Evolutionary conservation across 805 yeast genomes (phyloP), one percentile per base, ranked within the genome.

Genomic region (Candida piceae): DNA sequence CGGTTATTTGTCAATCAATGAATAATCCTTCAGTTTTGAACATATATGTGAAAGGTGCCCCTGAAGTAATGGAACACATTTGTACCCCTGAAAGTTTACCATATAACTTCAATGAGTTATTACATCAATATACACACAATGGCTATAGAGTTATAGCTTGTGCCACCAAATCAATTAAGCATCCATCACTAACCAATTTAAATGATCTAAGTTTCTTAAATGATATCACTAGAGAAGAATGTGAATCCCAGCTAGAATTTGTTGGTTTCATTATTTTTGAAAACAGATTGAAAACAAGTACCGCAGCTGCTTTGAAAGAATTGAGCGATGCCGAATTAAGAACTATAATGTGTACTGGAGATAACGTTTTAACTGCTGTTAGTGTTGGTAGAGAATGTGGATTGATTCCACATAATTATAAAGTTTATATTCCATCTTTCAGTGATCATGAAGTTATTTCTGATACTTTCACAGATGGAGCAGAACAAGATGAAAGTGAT

Each of bases 331-430:
- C 98, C 0, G 69, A 75, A 16, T 71, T 93, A 34, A 69, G 97
- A 48, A 84, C 93, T 0, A 66, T 88, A 20, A 93, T 93, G 98
- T 93, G 98, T 60, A 93, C 98, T 0, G 99, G 99, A 36, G 99
- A 93, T 59, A 93, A 93, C 55, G 77, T 93, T 15, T 65, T 93
- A 39, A 93, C 99, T 0, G 98, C 97, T 0, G 76, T 93, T 16
- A 84, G 96, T 60, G 98, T 93, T 13, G 96, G 84, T 4, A 72
- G 78, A 41, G 96, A 90, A 53, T 85, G 95, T 55, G 80, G 77
- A 3, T 66, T 93, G 43, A 60, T 93, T 9, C 59, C 58, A 3
- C 49, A 56, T 1, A 67, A 63, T 10, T 46, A 56, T 2, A 57
- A 63, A 15, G 76, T 81, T 4, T 84, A 66, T 53, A 75, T 87